Evolutionary conservation across 2,329 filamentous ascomycete species (phyloP), one percentile per base, ranked within the genome.

Genomic region (Hypoxylon sp.): DNA sequence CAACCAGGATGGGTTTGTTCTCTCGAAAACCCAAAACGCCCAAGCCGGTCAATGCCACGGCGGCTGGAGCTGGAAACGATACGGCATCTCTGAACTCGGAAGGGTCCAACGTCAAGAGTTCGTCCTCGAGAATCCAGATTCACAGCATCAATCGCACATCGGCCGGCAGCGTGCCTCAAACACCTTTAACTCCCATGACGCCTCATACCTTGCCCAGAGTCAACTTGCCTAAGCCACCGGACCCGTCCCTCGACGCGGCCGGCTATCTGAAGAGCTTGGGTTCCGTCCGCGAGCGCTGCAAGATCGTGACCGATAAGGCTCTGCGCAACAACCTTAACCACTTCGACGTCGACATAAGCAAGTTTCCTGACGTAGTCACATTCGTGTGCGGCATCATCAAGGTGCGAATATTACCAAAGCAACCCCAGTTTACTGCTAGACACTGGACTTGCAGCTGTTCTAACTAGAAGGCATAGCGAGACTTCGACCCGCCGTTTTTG

Each of bases 311-410:
- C 67, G 88, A 92, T 70, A 94, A 92, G 83, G 93, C 94, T 8
- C 85, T 92, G 75, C 86, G 85, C 72, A 93, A 97, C 76, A 86
- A 92, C 73, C 86, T 97, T 68, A 88, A 88, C 73, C 94, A 98
- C 79, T 98, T 98, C 75, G 91, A 93, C 71, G 93, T 97, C 52
- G 94, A 98, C 80, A 89, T 94, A 86, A 82, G 81, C 81, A 97
- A 95, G 80, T 95, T 97, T 78, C 81, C 86, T 50, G 92, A 95
- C 71, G 95, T 95, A 0, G 93, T 94, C 13, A 87, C 87, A 48
- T 97, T 97, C 78, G 92, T 97, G 8, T 91, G 95, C n/a, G 91
- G 92, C 44, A 95, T 98, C 71, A 97, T 98, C 84, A 97, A 97
- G 91, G 94, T 94, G 83, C 32, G 53, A 29, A 55, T 24, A 35